Conservation (phyloP, 495 filamentous ascomycete genomes). For the Neurospora sp. region DNA sequence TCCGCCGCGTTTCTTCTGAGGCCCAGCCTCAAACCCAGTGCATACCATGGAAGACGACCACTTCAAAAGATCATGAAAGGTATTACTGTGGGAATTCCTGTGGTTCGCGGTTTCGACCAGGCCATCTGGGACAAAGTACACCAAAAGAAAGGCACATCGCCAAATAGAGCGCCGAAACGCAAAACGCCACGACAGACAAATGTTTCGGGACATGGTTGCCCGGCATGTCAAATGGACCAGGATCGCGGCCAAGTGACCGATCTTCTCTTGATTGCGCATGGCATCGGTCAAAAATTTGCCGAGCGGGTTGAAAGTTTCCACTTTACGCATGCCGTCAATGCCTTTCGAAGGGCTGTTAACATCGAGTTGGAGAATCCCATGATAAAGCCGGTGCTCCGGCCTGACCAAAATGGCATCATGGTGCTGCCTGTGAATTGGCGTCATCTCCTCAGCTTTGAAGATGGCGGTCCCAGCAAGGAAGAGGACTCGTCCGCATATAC, state of each 20-base stretch:
- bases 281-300: constrained; percentile 94
- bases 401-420: constrained; percentile 51
- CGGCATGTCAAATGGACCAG: constrained; percentile 44
- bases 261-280: constrained; percentile 82
- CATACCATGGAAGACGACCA: constrained; percentile 66
- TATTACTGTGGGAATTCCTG: constrained; percentile 67
- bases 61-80: constrained; percentile 79
- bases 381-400: constrained; percentile 63
- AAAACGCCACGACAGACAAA: constrained; percentile 5
- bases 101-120: constrained; percentile 78
- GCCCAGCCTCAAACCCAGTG: constrained; percentile 68
- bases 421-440: constrained; percentile 72
- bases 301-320: constrained; percentile 93
- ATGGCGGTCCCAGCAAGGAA: constrained; percentile 45
- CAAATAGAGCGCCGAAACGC: constrained; percentile 33
- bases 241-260: constrained; percentile 71
- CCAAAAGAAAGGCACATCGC: constrained; percentile 23
- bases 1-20: constrained; percentile 69
- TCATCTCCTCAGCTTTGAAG: constrained; percentile 73
- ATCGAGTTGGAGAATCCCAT: constrained; percentile 65
- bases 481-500: constrained; percentile 35
- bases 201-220: constrained; percentile 22
- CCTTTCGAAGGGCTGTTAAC: constrained; percentile 78
- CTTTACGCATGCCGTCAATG: constrained; percentile 91
- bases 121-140: constrained; percentile 67